Base-by-base conservation (phyloP, 805 yeast genomes). In the Ogataea chonburiensis region DNA sequence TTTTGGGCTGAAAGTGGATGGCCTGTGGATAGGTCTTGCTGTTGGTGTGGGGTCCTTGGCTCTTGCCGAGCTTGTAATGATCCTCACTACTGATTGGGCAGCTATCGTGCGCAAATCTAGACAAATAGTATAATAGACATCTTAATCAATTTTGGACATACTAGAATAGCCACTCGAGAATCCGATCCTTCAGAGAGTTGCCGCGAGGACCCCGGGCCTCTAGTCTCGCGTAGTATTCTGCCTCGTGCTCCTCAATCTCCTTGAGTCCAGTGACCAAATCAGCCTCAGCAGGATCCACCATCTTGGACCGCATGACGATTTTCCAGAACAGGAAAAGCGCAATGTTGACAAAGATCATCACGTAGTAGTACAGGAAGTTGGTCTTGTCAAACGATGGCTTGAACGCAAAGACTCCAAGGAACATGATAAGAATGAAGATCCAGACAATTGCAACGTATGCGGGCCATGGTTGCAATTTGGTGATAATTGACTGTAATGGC, bases 191-290 rank as follows among this genome's bases (percentile, higher is more conserved):
- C 6, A 25, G 3, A 8, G 19, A n/a, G 9, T 15, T n/a, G 9
- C 19, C 18, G 10, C 18, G 17, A 8, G n/a, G 18, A 13, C 28
- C 28, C n/a, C 8, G 7, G n/a, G n/a, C 10, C 11, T 25, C 28
- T 12, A 14, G 9, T 25, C 18, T 25, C 9, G 28, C 51, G 37
- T 43, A 64, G 43, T 31, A 56, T 39, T 37, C 43, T 47, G 56
- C 62, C 45, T 72, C 78, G 45, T 73, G 76, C 29, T 67, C 73
- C 41, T 71, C 78, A 37, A 73, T 58, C 38, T 70, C 77, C 9
- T 59, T 69, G 5, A 73, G 48, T 7, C 72, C 77, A 6, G 70
- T 52, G 17, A 50, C 47, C 41, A 73, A 54, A 47, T 73, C 78
- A 13, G 75, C 76, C 11, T 68, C 71, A 13, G 55, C 64, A 11